A percentile compares a stretch with the other conserved stretches of the same genome.
Evolutionary conservation across 345 rosid species (phyloP).

Genomic region (Linum lewisii): DNA sequence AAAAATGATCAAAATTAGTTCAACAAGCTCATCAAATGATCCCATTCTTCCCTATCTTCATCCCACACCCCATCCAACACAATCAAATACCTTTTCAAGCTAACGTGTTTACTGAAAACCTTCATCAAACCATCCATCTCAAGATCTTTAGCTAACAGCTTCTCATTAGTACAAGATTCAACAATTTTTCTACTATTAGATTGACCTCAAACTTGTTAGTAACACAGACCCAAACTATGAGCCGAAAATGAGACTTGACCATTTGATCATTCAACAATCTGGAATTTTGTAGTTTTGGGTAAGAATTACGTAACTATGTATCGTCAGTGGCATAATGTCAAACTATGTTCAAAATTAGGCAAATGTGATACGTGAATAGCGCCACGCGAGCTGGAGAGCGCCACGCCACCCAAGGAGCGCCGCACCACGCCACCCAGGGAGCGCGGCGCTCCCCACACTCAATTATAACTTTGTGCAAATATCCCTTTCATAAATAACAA

Average conservation of each 20-base stretch:
- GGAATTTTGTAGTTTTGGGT: too few relatives aligned
- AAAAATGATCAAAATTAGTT: too few relatives aligned
- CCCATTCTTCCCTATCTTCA: not conserved
- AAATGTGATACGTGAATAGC: too few relatives aligned
- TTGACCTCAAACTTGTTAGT: not conserved
- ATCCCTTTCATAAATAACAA: too few relatives aligned
- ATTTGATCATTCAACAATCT: not conserved
- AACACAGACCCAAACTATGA: not conserved
- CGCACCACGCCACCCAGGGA: too few relatives aligned
- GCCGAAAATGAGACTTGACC: not conserved
- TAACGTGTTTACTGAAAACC: not conserved
- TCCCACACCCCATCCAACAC: not conserved
- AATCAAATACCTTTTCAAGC: not conserved
- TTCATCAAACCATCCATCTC: not conserved
- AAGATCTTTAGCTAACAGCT: not conserved
- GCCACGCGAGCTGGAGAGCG: too few relatives aligned
- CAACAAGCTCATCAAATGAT: not conserved
- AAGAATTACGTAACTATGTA: too few relatives aligned
- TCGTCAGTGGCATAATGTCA: too few relatives aligned
- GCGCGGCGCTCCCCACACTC: too few relatives aligned
- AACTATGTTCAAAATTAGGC: too few relatives aligned
- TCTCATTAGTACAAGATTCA: not conserved
- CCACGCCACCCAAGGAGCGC: too few relatives aligned
- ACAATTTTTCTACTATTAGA: not conserved
- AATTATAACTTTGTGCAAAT: too few relatives aligned